Evolutionary conservation across 106 monocot species (phyloP), one percentile per base, ranked within the genome.

Genomic region (Chionographis japonica): DNA sequence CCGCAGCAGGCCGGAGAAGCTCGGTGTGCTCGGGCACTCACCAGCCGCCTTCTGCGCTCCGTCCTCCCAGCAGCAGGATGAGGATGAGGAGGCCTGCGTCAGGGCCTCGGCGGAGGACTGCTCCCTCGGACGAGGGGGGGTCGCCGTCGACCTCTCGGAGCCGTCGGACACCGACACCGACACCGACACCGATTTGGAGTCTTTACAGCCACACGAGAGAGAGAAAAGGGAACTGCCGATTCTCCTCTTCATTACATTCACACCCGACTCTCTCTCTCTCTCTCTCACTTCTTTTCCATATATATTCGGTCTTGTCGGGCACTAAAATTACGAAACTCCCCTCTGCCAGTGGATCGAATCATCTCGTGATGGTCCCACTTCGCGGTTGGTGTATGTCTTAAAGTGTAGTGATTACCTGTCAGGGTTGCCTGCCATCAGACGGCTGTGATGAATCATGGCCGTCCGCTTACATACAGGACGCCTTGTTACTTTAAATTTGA

Each of bases 1-100:
- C 40, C 77, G 83, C 6, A 90, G 83, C 10, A 90, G 80, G 18
- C 63, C 80, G 57, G 78, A 76, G 74, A 83, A 80, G 74, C 75
- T 80, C 37, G 77, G 62, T 8, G 73, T 15, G 62, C 43, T 54
- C 42, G 3, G 12, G 39, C 68, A 76, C 4, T 56, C 68, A 19
- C 41, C 52, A 37, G 7, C 13, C 8, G 68, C 65, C 27, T 18
- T 18, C 14, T 63, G 68, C 4, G 6, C 58, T 3, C 16, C 68
- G 4, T 52, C 63, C 36, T 62, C 60, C 71, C 9, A 56, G 16
- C 57, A 60, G 51, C 73, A 72, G 36, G 75, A 63, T 13, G 63
- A 55, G 54, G 77, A 75, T 56, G 65, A 20, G 43, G 84, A 65
- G 19, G 79, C 56, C 16, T 40, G 60, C 15, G 70, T 64, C 27